Base-by-base conservation (phyloP, 169 alveolate genomes). In the Plasmodium gonderi region DNA sequence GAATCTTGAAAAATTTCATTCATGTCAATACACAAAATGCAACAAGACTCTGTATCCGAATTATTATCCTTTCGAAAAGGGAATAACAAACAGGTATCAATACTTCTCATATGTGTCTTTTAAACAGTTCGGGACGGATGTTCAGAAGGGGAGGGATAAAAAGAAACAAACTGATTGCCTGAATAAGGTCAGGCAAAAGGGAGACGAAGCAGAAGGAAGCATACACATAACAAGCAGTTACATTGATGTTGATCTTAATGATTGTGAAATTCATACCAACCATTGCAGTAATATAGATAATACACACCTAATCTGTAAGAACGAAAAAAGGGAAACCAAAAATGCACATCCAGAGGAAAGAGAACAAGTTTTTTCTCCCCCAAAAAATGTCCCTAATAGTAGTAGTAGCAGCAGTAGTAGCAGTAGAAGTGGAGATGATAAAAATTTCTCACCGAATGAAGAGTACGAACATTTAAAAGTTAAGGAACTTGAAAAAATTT, bases 401-500 rank as follows among this genome's bases (percentile, higher is more conserved):
- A 42, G 51, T 9, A 42, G 9, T 42, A 4, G 38, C 11, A 20
- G 40, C 47, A 23, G 4, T 11, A 74, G 12, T 74, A 38, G 26
- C 33, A 38, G 9, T 7, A 3, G 29, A 8, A 51, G 12, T 6
- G 90, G 44, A 64, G 44, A 79, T 8, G 90, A 40, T 8, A 54
- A 49, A n/a, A n/a, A 3, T 23, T 2, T 23, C 65, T 1, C 65
- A 23, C 23, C 65, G 29, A 14, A 17, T 5, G 65, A 64, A 33
- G 89, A 76, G 68, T 23, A 54, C 42, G 89, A 75, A 40, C 17
- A 76, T 14, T 20, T 76, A 12, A 64, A 76, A 42, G 69, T 77
- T 26, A 90, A 78, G n/a, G 94, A 90, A 51, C 38, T 90, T 14
- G 94, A 90, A 14, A 47, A 77, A n/a, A 65, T 78, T 29, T 33